These are phyloP conservation scores for Aureobasidium leucospermi DNA, from an alignment of 2,329 filamentous ascomycete species.

Conservation along the genomic window DNA sequence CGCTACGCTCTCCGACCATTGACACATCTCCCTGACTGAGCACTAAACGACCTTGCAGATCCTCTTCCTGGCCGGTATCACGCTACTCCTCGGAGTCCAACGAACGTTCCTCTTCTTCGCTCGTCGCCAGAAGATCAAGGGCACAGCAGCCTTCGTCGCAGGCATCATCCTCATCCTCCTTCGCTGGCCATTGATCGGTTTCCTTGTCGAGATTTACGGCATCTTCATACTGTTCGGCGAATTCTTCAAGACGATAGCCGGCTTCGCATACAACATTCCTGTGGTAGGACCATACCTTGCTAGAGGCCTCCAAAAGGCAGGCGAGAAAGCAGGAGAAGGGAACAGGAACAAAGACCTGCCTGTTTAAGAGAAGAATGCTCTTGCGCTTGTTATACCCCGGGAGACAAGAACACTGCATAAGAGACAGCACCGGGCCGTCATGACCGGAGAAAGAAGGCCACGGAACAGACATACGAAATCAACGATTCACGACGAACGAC, in stretches of 20 bases:
- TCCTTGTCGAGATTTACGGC: constrained; percentile 84
- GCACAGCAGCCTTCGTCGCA: constrained; percentile 77
- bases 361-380: constrained; percentile 46
- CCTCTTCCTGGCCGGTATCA: constrained; percentile 93
- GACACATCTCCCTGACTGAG: neutral
- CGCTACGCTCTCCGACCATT: constrained; percentile 10
- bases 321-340: constrained; percentile 60
- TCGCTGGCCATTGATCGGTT: constrained; percentile 86
- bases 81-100: constrained; percentile 85
- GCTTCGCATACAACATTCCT: constrained; percentile 78
- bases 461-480: neutral
- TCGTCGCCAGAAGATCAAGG: constrained; percentile 83
- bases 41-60: constrained; percentile 52
- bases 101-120: constrained; percentile 95
- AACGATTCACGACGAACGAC: constrained; percentile 6
- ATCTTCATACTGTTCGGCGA: constrained; percentile 92
- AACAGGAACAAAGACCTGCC: constrained; percentile 70
- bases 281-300: constrained; percentile 83
- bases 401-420: neutral
- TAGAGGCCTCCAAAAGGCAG: constrained; percentile 61
- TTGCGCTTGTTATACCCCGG: neutral
- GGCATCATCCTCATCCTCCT: constrained; percentile 81
- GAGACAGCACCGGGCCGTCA: neutral
- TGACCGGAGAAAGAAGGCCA: neutral
- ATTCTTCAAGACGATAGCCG: constrained; percentile 85